These are phyloP conservation scores for Annulohypoxylon maeteangense DNA, from an alignment of 495 filamentous ascomycete genomes.

Conservation along the genomic window DNA sequence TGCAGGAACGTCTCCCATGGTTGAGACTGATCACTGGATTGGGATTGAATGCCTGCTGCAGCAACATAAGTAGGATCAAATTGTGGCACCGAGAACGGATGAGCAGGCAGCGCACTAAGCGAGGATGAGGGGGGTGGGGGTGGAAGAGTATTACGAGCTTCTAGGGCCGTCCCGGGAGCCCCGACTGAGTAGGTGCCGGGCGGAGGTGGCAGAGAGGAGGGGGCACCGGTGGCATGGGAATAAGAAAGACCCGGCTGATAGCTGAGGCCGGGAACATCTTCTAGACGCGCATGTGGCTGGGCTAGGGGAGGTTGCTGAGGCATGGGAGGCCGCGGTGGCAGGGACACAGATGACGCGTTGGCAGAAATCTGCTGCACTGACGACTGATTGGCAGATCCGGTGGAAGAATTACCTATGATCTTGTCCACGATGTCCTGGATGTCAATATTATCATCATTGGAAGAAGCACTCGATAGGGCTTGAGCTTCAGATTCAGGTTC, in stretches of 20 bases:
- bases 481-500: neutral
- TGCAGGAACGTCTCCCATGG: conserved; percentile 85
- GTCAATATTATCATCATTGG: conserved; percentile 52
- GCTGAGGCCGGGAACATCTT: conserved; percentile 30
- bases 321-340: conserved; percentile 65
- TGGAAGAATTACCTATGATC: conserved; percentile 58
- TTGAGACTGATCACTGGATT: conserved; percentile 71
- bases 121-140: conserved; percentile 68
- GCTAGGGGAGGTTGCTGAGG: conserved; percentile 49
- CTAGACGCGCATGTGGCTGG: conserved; percentile 33
- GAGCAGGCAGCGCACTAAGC: conserved; percentile 51
- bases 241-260: conserved; percentile 43
- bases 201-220: conserved; percentile 57
- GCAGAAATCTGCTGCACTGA: conserved; percentile 32
- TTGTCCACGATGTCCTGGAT: conserved; percentile 63
- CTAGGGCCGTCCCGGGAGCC: conserved; percentile 65
- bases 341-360: conserved; percentile 56
- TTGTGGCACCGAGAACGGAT: conserved; percentile 28
- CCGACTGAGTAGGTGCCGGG: conserved; percentile 60
- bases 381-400: conserved; percentile 31
- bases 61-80: conserved; percentile 41
- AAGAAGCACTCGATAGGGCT: conserved; percentile 48
- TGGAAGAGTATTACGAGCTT: conserved; percentile 64
- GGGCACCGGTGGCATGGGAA: conserved; percentile 44
- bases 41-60: conserved; percentile 15